These are phyloP conservation scores for Colletotrichum tofieldiae DNA, from an alignment of 2,329 filamentous ascomycete species.

Conservation along the genomic window DNA sequence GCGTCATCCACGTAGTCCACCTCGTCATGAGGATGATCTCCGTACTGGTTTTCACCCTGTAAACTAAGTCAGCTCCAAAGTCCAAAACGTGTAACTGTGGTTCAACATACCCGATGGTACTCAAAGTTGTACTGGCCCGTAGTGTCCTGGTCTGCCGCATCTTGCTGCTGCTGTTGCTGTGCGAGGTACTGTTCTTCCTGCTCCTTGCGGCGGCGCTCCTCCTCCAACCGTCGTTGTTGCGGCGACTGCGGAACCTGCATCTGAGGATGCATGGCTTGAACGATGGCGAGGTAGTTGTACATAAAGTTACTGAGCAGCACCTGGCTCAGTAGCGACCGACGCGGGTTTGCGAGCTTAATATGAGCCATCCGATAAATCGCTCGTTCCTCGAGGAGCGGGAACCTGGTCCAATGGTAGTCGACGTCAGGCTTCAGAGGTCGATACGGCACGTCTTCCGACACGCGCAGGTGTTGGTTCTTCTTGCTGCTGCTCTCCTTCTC, in stretches of 20 bases:
- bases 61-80: slow-evolving; percentile 30
- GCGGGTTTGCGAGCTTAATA: slow-evolving; percentile 98
- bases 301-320: slow-evolving; percentile 99
- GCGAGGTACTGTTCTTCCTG: slow-evolving; percentile 65
- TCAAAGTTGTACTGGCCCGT: slow-evolving; percentile 69
- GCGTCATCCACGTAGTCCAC: slow-evolving; percentile 68
- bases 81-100: not conserved
- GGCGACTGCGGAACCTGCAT: slow-evolving; percentile 91
- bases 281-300: slow-evolving; percentile 99
- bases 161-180: slow-evolving; percentile 61
- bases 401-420: slow-evolving; percentile 96
- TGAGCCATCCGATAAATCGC: slow-evolving; percentile 99
- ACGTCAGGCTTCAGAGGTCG: slow-evolving; percentile 86
- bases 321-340: slow-evolving; percentile 91
- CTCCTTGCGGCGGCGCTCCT: slow-evolving; percentile 67
- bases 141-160: slow-evolving; percentile 60
- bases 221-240: slow-evolving; percentile 76
- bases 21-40: slow-evolving; percentile 60
- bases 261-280: slow-evolving; percentile 98
- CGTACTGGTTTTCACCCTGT: slow-evolving; percentile 64
- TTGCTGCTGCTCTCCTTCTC: slow-evolving; percentile 82
- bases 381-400: slow-evolving; percentile 94
- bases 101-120: slow-evolving; percentile 65
- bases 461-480: slow-evolving; percentile 80
- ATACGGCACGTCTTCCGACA: slow-evolving; percentile 84